Evolutionary conservation across 2,329 filamentous ascomycete genomes (phyloP), one percentile per base, ranked within the genome.

Genomic region (Xylariomycetidae sp.): DNA sequence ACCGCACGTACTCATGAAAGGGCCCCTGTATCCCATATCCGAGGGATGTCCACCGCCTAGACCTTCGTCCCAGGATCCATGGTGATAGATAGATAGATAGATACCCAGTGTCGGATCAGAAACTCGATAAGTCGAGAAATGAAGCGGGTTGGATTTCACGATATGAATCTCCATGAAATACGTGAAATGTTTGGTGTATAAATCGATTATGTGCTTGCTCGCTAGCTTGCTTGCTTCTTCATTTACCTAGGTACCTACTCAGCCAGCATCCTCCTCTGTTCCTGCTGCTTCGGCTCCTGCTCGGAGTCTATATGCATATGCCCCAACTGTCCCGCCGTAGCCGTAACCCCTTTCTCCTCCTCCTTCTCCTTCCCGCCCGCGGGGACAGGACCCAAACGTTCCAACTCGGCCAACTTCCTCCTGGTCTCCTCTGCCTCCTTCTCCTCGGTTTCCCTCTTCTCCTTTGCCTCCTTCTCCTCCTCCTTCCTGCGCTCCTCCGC

Each of bases 401-500:
- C 68, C 29, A 72, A 50, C 38, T 70, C 65, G 25, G 73, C 70
- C 19, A 83, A 58, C 40, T 57, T 63, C 38, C 52, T 57, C 40
- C 61, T 57, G 29, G 65, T 70, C 47, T 67, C 64, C 35, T 72
- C 72, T 25, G 69, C 65, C 39, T 70, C 60, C 38, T 48, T 46
- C 33, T 67, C 59, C 42, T 68, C 64, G 29, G 63, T 53, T 18
- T 61, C 66, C 35, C 68, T 61, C 34, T 50, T 56, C 30, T 63
- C 65, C 49, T 68, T 55, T 39, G 53, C 52, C 34, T 56, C 48
- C 9, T 58, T 60, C 38, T 64, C 62, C 38, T 67, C 64, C 37
- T 76, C 69, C 52, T 74, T 72, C 50, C 65, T 65, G 43, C 53
- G 60, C 47, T 77, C 73, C 44, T 76, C 68, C 20, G 56, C 65